A percentile compares a stretch with the other conserved stretches of the same genome.
phyloP scores from a whole-genome alignment of 495 filamentous ascomycete genomes.

The Talaromyces proteolyticus region DNA sequence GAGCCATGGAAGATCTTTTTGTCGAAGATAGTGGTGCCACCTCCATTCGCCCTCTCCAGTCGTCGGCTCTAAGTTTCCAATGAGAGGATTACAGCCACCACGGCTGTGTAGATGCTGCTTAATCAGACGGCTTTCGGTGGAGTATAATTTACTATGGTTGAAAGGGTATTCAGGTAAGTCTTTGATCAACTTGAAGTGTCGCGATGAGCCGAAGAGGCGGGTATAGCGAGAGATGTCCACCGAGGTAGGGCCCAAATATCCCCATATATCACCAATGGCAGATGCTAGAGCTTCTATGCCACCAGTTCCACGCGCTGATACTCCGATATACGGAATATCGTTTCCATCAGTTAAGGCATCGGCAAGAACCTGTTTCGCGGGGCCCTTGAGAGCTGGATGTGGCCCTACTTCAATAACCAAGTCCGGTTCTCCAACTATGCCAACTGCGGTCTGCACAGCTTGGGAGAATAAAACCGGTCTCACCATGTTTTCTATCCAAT shows the following conservation, averaged over 20 bases:
- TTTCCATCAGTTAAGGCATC: not conserved
- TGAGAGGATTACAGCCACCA: not conserved
- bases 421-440: constrained; percentile 17
- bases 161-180: not conserved
- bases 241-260: constrained; percentile 19
- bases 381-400: constrained; percentile 38
- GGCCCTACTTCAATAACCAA: constrained; percentile 44
- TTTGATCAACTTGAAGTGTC: not conserved
- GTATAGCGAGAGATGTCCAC: constrained; percentile 16
- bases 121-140: not conserved
- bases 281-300: constrained; percentile 31
- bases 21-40: constrained; percentile 14
- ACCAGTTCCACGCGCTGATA: not conserved
- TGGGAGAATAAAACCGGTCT: constrained; percentile 44
- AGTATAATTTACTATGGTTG: not conserved
- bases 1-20: constrained; percentile 12
- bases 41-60: constrained; percentile 12
- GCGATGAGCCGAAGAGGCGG: not conserved
- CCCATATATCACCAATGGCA: constrained; percentile 46
- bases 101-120: not conserved
- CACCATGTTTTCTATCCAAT: constrained; percentile 53
- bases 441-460: constrained; percentile 31
- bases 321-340: not conserved
- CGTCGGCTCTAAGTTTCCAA: not conserved
- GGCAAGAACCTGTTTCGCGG: constrained; percentile 11